phyloP scores from a whole-genome alignment of 371 early-diverging fungal species.

The Lichtheimia corymbifera region DNA sequence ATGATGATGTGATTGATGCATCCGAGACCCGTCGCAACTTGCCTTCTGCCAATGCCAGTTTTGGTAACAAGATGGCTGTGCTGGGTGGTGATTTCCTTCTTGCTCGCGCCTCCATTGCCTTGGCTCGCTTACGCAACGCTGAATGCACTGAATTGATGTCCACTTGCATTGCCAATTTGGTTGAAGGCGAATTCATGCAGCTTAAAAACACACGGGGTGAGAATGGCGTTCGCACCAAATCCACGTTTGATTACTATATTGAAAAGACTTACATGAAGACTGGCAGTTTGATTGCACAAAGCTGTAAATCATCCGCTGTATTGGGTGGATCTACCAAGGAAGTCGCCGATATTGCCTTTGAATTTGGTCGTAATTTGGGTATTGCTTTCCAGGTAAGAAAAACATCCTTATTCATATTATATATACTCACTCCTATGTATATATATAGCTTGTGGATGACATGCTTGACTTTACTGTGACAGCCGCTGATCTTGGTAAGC shows the following conservation, averaged over 20 bases:
- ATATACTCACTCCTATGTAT: no score
- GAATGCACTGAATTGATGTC: constrained; percentile 93
- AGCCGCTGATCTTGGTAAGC: constrained; percentile 86
- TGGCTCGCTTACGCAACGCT: constrained; percentile 84
- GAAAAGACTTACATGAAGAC: constrained; percentile 96
- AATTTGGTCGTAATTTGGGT: constrained; percentile 88
- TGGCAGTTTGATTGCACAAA: constrained; percentile 92
- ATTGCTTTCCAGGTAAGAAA: constrained; percentile 86
- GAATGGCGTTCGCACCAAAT: constrained; percentile 18
- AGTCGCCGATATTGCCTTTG: constrained; percentile 74
- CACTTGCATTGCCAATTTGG: constrained; percentile 90
- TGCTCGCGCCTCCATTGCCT: constrained; percentile 88
- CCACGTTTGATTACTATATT: constrained; percentile 85
- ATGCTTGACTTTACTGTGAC: constrained; percentile 87
- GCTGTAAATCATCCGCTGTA: constrained; percentile 86
- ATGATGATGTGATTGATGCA: constrained; percentile 93
- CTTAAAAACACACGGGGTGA: constrained; percentile 68
- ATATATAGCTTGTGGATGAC: constrained; percentile 82
- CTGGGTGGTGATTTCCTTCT: constrained; percentile 94
- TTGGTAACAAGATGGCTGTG: constrained; percentile 97
- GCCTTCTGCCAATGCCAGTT: constrained; percentile 80
- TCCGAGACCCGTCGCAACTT: constrained; percentile 67
- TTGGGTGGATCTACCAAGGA: constrained; percentile 78
- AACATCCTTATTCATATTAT: no score
- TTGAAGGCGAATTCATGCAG: constrained; percentile 97